Evolutionary conservation across 192 early-diverging fungal genomes (phyloP).

Genomic region (Coemansia sp.): DNA sequence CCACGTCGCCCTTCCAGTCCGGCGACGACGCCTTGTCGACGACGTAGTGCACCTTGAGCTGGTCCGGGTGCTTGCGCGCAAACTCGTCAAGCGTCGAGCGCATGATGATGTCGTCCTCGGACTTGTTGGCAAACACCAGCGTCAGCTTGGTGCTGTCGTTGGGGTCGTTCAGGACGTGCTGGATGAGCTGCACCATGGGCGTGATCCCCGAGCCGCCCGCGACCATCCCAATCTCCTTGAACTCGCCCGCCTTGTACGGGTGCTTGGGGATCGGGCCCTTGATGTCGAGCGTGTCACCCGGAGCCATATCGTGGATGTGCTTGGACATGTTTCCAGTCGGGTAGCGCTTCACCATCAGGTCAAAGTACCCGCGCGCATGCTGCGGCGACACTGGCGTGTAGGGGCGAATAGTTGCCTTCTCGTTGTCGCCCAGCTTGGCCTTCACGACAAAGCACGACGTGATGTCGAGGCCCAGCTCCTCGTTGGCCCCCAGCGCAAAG

Average conservation of each 20-base stretch:
- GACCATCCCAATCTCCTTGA: slow-evolving; percentile 69
- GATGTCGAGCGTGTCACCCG: slow-evolving; percentile 70
- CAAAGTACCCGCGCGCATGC: slow-evolving; percentile 60
- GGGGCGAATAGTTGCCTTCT: slow-evolving; percentile 66
- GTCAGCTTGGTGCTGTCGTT: slow-evolving; percentile 64
- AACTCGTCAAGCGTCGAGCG: slow-evolving; percentile 59
- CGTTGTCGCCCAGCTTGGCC: slow-evolving; percentile 51
- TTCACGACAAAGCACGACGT: slow-evolving; percentile 80
- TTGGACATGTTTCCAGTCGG: slow-evolving; percentile 59
- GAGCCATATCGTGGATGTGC: slow-evolving; percentile 57
- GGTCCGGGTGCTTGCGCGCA: slow-evolving; percentile 53
- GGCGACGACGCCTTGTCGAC: slow-evolving; percentile 53
- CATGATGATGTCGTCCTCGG: slow-evolving; percentile 73
- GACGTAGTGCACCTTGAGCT: slow-evolving; percentile 63
- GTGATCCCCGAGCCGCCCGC: slow-evolving; percentile 86
- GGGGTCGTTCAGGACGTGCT: slow-evolving; percentile 57
- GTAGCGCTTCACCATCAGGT: slow-evolving; percentile 80
- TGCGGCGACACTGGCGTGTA: slow-evolving; percentile 70
- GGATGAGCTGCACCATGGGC: slow-evolving; percentile 74
- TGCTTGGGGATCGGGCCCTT: slow-evolving; percentile 79
- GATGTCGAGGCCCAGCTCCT: slow-evolving; percentile 62
- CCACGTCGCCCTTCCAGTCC: slow-evolving; percentile 67
- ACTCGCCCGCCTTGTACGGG: slow-evolving; percentile 59
- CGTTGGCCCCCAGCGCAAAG: slow-evolving; percentile 62
- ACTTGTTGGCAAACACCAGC: slow-evolving; percentile 72